Conservation (phyloP, 75 land plant genomes). For the Pseudotsuga menziesii region DNA sequence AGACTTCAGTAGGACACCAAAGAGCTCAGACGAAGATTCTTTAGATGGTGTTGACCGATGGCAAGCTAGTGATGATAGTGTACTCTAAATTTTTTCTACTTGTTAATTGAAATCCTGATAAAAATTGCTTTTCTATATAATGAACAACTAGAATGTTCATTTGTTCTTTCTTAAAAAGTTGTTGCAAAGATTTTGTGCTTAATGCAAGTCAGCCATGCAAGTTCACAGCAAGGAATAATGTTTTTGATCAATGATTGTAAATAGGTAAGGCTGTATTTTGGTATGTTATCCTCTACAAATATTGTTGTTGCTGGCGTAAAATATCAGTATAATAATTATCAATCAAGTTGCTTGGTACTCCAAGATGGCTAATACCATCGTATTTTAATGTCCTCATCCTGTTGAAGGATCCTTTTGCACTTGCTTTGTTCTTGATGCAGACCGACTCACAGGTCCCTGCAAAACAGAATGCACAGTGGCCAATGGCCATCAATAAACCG, state of each 20-base stretch:
- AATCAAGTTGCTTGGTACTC: neutral
- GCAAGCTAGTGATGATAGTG: conserved; percentile 6
- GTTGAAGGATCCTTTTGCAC: too few species aligned
- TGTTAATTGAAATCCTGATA: neutral
- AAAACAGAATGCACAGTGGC: too few species aligned
- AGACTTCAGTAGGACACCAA: neutral
- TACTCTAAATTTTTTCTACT: neutral
- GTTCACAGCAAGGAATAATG: neutral
- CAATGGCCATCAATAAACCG: too few species aligned
- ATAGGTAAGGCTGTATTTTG: neutral
- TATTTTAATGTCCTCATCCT: too few species aligned
- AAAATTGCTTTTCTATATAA: neutral
- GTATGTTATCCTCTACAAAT: neutral
- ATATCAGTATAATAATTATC: neutral
- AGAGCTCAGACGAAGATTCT: conserved; percentile 10
- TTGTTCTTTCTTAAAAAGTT: neutral
- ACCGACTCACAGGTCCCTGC: too few species aligned
- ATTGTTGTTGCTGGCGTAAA: neutral
- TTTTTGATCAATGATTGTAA: neutral
- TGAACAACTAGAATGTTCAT: neutral
- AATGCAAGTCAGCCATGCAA: neutral
- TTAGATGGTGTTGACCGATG: conserved; percentile 1
- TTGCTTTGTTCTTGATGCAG: too few species aligned
- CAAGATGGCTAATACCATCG: neutral
- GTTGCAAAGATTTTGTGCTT: neutral